Base-by-base conservation (phyloP, 805 yeast genomes). In the Debaryomyces prosopidis region DNA sequence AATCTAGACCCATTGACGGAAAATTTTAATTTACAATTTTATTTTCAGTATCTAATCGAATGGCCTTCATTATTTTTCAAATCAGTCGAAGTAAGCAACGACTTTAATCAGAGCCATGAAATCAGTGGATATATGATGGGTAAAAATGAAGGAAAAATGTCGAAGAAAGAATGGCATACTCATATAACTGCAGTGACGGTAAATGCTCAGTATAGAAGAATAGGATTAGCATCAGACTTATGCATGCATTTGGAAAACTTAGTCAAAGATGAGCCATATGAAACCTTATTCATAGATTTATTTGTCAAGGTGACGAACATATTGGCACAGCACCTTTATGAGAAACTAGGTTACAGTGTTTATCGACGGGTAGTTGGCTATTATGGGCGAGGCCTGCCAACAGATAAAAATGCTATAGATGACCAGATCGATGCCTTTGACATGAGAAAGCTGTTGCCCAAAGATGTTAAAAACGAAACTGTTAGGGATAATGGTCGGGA, bases 151-250 rank as follows among this genome's bases (percentile, higher is more conserved):
- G 99, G 99, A 0, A 73, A 67, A 40, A 45, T 71, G 32, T 49
- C 73, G 31, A 81, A 77, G 4, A 80, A 76, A 39, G 94, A 90
- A 48, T 92, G 97, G 96, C 99, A 94, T 60, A 81, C 96, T 1
- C 99, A 94, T 63, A 90, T 94, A 40, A 89, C 98, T 0, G 98
- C 99, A 0, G 96, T 94, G 3, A 90, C 98, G 0, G 86, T 94
- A 1, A 85, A 86, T 47, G 84, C 88, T 10, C 84, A 81, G 42
- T 92, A 85, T 63, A 70, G 99, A 43, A 71, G 98, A 49, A 75
- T 92, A 12, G 96, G 96, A 1, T 69, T 94, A 33, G 99, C 97
- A 1, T 80, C 90, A 6, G 78, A 80, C 47, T 71, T 94, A 35
- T 90, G 97, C 58, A 70, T 79, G 39, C 81, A 87, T 47, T 68